Conservation (phyloP, 805 yeast species). For the Debaryomyces hansenii region DNA sequence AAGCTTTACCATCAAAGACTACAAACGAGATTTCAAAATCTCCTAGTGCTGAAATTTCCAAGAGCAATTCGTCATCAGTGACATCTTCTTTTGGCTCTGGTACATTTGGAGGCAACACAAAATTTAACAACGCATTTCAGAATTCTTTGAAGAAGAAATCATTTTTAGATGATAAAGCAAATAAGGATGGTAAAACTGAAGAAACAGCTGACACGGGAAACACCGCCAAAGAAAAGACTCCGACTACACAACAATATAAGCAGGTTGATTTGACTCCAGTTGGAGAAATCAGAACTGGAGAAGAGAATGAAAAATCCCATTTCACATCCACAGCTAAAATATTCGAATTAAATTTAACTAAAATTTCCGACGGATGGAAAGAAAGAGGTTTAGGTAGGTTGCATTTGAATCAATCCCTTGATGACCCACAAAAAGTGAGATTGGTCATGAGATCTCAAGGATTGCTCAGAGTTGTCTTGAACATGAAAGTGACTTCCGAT, state of each 20-base stretch:
- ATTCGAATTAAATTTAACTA: slow-evolving; percentile 68
- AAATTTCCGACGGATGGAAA: slow-evolving; percentile 82
- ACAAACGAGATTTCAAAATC: background rate
- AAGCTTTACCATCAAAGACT: slow-evolving; percentile 16
- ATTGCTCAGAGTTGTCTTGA: slow-evolving; percentile 75
- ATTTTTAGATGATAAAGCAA: slow-evolving; percentile 46
- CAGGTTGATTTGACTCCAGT: slow-evolving; percentile 59
- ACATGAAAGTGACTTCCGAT: slow-evolving; percentile 62
- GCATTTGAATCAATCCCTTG: slow-evolving; percentile 63
- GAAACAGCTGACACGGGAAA: slow-evolving; percentile 15
- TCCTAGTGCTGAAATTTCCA: background rate
- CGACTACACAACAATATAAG: slow-evolving; percentile 41
- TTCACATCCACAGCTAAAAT: slow-evolving; percentile 75
- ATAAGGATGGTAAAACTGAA: slow-evolving; percentile 22
- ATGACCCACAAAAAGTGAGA: slow-evolving; percentile 50
- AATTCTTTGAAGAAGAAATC: slow-evolving; percentile 53
- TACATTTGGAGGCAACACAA: slow-evolving; percentile 48
- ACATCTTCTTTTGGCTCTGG: slow-evolving; percentile 10
- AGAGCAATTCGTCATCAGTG: slow-evolving; percentile 6
- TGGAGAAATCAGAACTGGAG: slow-evolving; percentile 76
- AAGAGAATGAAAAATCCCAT: slow-evolving; percentile 75
- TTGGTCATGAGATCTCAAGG: slow-evolving; percentile 92
- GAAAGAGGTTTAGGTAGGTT: slow-evolving; percentile 89
- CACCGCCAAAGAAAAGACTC: slow-evolving; percentile 14
- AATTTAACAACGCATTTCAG: slow-evolving; percentile 56